These are phyloP conservation scores for Nothophytophthora sp. DNA, from an alignment of 352 stramenopile genomes.

Conservation along the genomic window DNA sequence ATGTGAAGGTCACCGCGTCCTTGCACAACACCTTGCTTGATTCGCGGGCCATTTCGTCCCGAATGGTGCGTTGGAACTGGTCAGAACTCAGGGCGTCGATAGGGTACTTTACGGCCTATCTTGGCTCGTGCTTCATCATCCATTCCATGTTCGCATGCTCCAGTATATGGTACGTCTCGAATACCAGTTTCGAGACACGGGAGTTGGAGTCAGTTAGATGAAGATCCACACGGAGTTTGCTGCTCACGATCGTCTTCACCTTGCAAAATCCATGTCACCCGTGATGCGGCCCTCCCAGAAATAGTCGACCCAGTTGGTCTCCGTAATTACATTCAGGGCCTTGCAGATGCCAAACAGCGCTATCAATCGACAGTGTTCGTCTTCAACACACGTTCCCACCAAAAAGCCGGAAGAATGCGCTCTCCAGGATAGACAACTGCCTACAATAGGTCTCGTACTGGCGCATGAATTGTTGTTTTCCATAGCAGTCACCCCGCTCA, in stretches of 20 bases:
- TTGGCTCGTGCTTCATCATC: slow-evolving; percentile 6
- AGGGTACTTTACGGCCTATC: slow-evolving; percentile 1
- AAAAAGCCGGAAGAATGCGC: slow-evolving; percentile 6
- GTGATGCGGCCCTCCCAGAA: slow-evolving; percentile 9
- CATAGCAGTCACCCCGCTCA: too few species aligned
- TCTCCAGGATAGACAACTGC: slow-evolving; percentile 3
- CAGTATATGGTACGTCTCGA: slow-evolving; percentile 4
- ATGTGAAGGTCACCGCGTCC: neutral
- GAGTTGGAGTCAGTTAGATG: neutral
- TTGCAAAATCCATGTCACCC: slow-evolving; percentile 11
- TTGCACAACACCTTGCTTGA: slow-evolving; percentile 1
- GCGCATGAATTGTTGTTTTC: slow-evolving; percentile 8
- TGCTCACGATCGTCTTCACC: neutral
- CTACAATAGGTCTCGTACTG: slow-evolving; percentile 9
- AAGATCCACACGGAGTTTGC: neutral
- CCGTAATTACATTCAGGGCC: neutral
- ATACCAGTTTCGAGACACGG: slow-evolving; percentile 6
- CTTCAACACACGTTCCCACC: slow-evolving; percentile 6
- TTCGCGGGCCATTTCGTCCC: neutral
- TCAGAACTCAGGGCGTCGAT: neutral
- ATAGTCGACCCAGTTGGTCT: slow-evolving; percentile 10
- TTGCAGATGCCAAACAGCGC: slow-evolving; percentile 15
- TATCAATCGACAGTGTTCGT: slow-evolving; percentile 6
- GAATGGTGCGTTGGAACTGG: neutral
- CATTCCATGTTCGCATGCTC: slow-evolving; percentile 7